phyloP scores from a whole-genome alignment of 805 yeast genomes.

The Suhomyces pyralidae region DNA sequence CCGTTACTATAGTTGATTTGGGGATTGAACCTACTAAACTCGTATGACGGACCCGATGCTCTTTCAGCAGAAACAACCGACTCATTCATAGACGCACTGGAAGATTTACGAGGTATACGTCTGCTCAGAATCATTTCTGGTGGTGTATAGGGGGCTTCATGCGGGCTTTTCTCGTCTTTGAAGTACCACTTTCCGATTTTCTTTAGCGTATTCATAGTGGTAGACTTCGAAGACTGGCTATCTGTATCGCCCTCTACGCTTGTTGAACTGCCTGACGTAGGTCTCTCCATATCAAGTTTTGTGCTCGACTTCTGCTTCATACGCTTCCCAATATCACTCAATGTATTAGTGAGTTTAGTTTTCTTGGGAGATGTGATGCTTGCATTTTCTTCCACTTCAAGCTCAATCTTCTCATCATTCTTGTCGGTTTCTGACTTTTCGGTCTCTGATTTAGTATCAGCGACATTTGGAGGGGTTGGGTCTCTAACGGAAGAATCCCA shows the following conservation, averaged over 20 bases:
- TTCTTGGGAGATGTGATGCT: not conserved
- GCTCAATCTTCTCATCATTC: not conserved
- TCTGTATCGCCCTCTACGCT: not conserved
- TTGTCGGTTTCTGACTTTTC: not conserved
- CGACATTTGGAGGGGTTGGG: not conserved
- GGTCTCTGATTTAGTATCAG: not conserved
- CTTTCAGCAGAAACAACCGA: not conserved
- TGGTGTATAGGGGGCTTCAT: slow-evolving; percentile 33
- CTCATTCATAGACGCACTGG: not conserved
- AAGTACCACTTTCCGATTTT: slow-evolving; percentile 71
- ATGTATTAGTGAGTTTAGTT: slow-evolving; percentile 17
- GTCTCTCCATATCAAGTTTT: not conserved
- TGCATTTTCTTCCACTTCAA: not conserved
- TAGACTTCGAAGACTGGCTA: not conserved
- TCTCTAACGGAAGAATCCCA: slow-evolving; percentile 57
- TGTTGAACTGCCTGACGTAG: not conserved
- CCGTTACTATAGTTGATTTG: not conserved
- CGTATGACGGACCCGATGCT: not conserved
- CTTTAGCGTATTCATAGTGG: slow-evolving; percentile 40
- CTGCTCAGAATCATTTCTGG: slow-evolving; percentile 71
- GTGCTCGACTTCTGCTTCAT: slow-evolving; percentile 1
- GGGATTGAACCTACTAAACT: not conserved
- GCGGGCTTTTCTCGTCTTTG: slow-evolving; percentile 34
- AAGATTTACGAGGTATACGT: slow-evolving; percentile 27
- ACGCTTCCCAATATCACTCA: slow-evolving; percentile 6